A percentile compares a stretch with the other conserved stretches of the same genome.
These are phyloP conservation scores for Pseudogymnoascus sp. DNA, from an alignment of 2,329 filamentous ascomycete genomes.

Conservation along the genomic window DNA sequence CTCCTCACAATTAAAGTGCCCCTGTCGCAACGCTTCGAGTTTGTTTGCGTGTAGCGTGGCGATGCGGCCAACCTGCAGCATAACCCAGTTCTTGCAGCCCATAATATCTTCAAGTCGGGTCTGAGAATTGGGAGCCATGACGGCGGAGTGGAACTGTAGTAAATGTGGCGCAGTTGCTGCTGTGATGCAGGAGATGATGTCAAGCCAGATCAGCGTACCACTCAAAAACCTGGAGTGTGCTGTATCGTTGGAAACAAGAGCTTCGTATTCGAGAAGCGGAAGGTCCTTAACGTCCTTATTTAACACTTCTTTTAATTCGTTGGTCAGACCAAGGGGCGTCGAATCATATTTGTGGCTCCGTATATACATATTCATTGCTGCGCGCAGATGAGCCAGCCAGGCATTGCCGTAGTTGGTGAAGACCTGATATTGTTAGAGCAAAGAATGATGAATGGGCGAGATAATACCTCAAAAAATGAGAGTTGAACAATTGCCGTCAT, in stretches of 20 bases:
- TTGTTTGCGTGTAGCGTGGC: slow-evolving; percentile 48
- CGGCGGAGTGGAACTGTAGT: slow-evolving; percentile 31
- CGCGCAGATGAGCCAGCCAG: slow-evolving; percentile 22
- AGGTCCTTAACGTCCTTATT: slow-evolving; percentile 2
- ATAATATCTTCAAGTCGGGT: slow-evolving; percentile 39
- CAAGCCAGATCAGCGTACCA: slow-evolving; percentile 40
- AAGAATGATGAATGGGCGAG: slow-evolving; percentile 24
- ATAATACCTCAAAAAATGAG: slow-evolving; percentile 40
- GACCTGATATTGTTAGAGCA: slow-evolving; percentile 39
- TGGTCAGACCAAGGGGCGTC: slow-evolving; percentile 8
- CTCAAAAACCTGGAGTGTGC: slow-evolving; percentile 38
- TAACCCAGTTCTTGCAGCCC: slow-evolving; percentile 49
- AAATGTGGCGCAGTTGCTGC: slow-evolving; percentile 36
- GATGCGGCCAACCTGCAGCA: slow-evolving; percentile 47
- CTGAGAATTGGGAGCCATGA: slow-evolving; percentile 32
- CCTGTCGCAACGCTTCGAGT: slow-evolving; percentile 32
- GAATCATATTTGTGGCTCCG: slow-evolving; percentile 10
- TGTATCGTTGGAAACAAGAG: slow-evolving; percentile 37
- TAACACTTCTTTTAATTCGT: slow-evolving; percentile 10
- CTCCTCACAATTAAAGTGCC: slow-evolving; percentile 11
- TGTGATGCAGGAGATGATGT: slow-evolving; percentile 42
- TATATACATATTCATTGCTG: slow-evolving; percentile 17
- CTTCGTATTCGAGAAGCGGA: slow-evolving; percentile 12
- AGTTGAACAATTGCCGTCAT: slow-evolving; percentile 46
- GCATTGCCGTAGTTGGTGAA: slow-evolving; percentile 31